Evolutionary conservation across 768 basidiomycete species (phyloP), one percentile per base, ranked within the genome.

Genomic region (Cystofilobasidium macerans): DNA sequence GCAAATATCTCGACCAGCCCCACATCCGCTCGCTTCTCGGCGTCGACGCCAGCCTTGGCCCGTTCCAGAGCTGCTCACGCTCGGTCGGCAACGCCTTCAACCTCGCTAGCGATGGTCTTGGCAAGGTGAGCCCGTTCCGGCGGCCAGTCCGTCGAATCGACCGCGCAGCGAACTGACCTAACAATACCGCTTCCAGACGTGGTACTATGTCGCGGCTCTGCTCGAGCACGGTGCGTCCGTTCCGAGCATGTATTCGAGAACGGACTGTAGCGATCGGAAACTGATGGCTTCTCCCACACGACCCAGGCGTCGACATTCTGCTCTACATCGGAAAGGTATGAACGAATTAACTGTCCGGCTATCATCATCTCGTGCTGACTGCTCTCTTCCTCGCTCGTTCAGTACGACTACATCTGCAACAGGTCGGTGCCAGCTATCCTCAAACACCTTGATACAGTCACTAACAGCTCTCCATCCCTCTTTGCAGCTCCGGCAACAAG

Each of bases 231-330:
- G 60, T 20, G 32, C 51, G 51, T 58, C 30, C 53, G 6, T n/a
- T n/a, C n/a, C n/a, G n/a, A n/a, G n/a, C 9, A 9, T 54, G 13
- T 57, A n/a, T n/a, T n/a, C n/a, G n/a, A n/a, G n/a, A n/a, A n/a
- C n/a, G n/a, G n/a, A n/a, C n/a, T n/a, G n/a, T n/a, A n/a, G n/a
- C n/a, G n/a, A n/a, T n/a, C n/a, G n/a, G n/a, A n/a, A n/a, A n/a
- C n/a, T n/a, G n/a, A n/a, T n/a, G n/a, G n/a, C n/a, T n/a, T 24
- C 9, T 24, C 48, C 28, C 48, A 51, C n/a, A 12, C 24, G 7
- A 3, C 18, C 81, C 87, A 28, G 85, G 85, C 1, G 75, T 92
- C 24, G 82, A 84, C 7, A 77, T 88, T 40, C 79, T 90, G 47
- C 84, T 86, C 56, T 88, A 88, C 69, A 84, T 84, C 0, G 86